Evolutionary conservation across 305 asterid genomes (phyloP), one percentile per base, ranked within the genome.

Genomic region (Fraxinus platypoda): DNA sequence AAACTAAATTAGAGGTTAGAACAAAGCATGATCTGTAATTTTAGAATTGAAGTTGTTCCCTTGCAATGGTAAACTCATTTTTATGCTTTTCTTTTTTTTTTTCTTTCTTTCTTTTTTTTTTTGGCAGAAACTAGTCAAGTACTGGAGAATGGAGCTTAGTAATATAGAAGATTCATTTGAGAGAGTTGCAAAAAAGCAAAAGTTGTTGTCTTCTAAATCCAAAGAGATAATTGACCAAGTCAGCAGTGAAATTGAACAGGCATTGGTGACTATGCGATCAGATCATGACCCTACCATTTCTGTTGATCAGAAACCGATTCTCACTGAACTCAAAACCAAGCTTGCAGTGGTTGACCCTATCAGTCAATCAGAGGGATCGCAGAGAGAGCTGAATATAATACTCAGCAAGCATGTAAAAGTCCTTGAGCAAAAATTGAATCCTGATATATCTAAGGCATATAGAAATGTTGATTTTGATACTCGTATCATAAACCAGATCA

Each of bases 171-270:
- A 88, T 41, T 87, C 93, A 41, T 86, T 91, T 34, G 93, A 87
- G 85, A 87, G 90, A 85, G 90, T 82, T 70, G 86, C 81, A 71
- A 91, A 89, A 89, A 91, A 81, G 86, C 95, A 88, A 76, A 89
- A 88, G 85, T 17, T 89, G 78, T 91, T 87, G 2, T 74, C 84
- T 38, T 87, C 92, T 26, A 80, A 85, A 85, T 89, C 89, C 76
- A 80, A 86, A 54, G 92, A 90, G 76, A 82, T 89, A 76, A 89
- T 91, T 78, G 84, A 82, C 79, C 88, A 87, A 87, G 88, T 91
- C 77, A 78, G 80, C 70, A 74, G 78, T 81, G 91, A 90, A 86
- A 82, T 91, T 74, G 87, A 86, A 37, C 92, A 86, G 79, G 87
- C 90, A 35, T 82, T 91, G 81, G 75, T 43, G 1, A 80, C 83